Conservation (phyloP, 768 basidiomycete species). For the Boletus pseudopeckii region DNA sequence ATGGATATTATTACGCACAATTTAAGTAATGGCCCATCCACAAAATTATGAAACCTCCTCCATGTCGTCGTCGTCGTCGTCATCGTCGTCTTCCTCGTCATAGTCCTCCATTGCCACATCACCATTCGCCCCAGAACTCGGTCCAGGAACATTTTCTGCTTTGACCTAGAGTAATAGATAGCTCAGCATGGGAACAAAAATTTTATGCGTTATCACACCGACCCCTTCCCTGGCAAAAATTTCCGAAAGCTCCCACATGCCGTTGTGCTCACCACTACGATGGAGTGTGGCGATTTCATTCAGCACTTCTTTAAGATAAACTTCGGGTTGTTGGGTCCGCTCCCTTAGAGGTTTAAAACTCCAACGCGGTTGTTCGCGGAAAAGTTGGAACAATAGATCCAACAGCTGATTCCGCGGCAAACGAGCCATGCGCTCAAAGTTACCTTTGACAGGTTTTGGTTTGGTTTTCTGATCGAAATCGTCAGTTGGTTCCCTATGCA, state of each 20-base stretch:
- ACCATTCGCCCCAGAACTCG: slow-evolving; percentile 27
- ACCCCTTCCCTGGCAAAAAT: slow-evolving; percentile 67
- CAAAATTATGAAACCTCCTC: slow-evolving; percentile 60
- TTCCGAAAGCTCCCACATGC: slow-evolving; percentile 75
- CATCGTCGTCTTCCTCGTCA: slow-evolving; percentile 45
- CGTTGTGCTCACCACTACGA: slow-evolving; percentile 76
- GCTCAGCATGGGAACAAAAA: slow-evolving; percentile 3
- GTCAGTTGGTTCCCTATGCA: slow-evolving; percentile 1
- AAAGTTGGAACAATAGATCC: slow-evolving; percentile 76
- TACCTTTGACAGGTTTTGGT: slow-evolving; percentile 62
- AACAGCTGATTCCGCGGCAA: slow-evolving; percentile 86
- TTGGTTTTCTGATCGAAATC: slow-evolving; percentile 49
- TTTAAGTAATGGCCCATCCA: background rate
- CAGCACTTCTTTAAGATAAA: slow-evolving; percentile 81
- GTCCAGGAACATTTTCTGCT: slow-evolving; percentile 43
- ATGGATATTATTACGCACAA: background rate
- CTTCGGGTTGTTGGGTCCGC: slow-evolving; percentile 81
- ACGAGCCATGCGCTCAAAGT: slow-evolving; percentile 87
- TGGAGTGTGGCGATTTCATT: slow-evolving; percentile 73
- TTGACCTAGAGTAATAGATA: slow-evolving; percentile 35
- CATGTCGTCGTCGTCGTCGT: slow-evolving; percentile 60
- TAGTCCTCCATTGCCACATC: slow-evolving; percentile 38
- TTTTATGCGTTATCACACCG: slow-evolving; percentile 19
- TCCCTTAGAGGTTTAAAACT: slow-evolving; percentile 72
- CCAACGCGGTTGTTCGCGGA: slow-evolving; percentile 81